A percentile compares a stretch with the other conserved stretches of the same genome.
Evolutionary conservation across 208 protist species (phyloP).

Genomic region (Acanthamoeba divionensis): DNA sequence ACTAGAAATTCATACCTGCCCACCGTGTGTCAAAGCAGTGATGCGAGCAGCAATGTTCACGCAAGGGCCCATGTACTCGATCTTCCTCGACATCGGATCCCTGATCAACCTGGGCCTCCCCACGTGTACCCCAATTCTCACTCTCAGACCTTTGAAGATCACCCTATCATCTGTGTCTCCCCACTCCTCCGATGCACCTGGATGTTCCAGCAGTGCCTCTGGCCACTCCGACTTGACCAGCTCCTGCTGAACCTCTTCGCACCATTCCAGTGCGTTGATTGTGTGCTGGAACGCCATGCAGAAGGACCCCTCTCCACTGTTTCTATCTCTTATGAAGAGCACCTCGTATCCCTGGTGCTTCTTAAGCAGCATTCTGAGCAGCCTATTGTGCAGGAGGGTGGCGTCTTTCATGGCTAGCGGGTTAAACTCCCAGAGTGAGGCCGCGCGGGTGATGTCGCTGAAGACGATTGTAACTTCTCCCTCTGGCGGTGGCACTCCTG

Average conservation of each 20-base stretch:
- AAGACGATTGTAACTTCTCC: constrained; percentile 19
- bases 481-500: neutral
- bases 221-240: neutral
- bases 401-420: neutral
- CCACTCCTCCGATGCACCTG: neutral
- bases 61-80: constrained; percentile 3
- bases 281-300: constrained; percentile 1
- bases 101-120: neutral
- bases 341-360: constrained; percentile 11
- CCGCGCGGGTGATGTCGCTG: neutral
- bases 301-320: constrained; percentile 17
- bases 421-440: constrained; percentile 19
- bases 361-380: neutral
- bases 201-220: neutral
- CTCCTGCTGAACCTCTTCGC: neutral
- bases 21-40: neutral
- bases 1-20: too few species aligned
- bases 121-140: constrained; percentile 5
- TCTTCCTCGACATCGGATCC: neutral
- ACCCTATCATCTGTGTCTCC: neutral
- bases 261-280: neutral
- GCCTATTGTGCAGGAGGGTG: neutral
- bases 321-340: neutral
- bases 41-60: constrained; percentile 16
- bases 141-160: neutral